phyloP scores from a whole-genome alignment of 768 basidiomycete species.

The Termitomyces sp. region DNA sequence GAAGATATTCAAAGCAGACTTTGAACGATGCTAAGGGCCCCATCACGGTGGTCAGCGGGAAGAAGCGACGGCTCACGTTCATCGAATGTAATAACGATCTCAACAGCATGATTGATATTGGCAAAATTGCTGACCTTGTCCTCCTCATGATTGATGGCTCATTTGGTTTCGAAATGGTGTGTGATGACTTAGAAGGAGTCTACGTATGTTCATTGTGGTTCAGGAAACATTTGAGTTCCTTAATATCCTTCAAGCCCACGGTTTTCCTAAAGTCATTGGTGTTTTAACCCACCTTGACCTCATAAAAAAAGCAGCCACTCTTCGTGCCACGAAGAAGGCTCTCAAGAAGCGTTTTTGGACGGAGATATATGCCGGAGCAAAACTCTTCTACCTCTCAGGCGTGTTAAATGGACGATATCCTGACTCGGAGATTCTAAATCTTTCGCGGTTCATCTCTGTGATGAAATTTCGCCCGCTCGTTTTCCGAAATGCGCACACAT shows the following conservation, averaged over 20 bases:
- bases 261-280: conserved; percentile 98
- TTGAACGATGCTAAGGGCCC: conserved; percentile 88
- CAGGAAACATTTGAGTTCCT: conserved; percentile 99
- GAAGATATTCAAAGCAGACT: conserved; percentile 92
- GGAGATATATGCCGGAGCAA: conserved; percentile 98
- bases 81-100: conserved; percentile 97
- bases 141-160: conserved; percentile 97
- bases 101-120: conserved; percentile 98
- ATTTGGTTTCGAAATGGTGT: conserved; percentile 98
- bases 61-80: conserved; percentile 90
- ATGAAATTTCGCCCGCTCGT: conserved; percentile 98
- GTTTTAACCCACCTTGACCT: conserved; percentile 95
- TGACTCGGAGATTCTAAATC: conserved; percentile 93
- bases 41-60: conserved; percentile 91
- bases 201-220: not conserved
- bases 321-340: conserved; percentile 87
- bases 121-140: conserved; percentile 93
- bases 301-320: conserved; percentile 84
- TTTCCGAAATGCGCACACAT: conserved; percentile 93
- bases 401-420: conserved; percentile 97
- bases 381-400: conserved; percentile 95
- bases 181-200: conserved; percentile 15
- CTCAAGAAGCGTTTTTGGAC: conserved; percentile 99
- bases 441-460: conserved; percentile 92
- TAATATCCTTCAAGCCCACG: conserved; percentile 94